Evolutionary conservation across 495 filamentous ascomycete genomes (phyloP).

Genomic region (Aspergillus saccharolyticus): DNA sequence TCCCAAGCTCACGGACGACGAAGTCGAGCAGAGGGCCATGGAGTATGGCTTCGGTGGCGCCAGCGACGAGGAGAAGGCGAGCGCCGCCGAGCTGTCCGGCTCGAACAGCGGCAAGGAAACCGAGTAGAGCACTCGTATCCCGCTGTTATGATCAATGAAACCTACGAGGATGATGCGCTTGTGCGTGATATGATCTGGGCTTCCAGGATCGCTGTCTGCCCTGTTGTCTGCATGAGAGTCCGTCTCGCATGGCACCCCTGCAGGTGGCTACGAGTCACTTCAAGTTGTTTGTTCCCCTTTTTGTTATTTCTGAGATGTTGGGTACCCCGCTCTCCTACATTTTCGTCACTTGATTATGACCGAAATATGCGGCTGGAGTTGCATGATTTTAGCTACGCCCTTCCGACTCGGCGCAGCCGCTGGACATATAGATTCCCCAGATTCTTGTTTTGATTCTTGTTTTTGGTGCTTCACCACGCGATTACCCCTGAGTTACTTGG

Average conservation of each 20-base stretch:
- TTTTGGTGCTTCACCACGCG: conserved; percentile 1
- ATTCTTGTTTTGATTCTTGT: conserved; percentile 4
- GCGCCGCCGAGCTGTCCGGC: conserved; percentile 8
- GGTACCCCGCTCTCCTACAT: neutral
- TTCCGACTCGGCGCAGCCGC: neutral
- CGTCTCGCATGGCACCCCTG: no score
- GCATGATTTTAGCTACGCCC: neutral
- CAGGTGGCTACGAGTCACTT: no score
- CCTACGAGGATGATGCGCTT: no score
- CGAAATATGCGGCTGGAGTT: neutral
- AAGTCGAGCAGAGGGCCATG: conserved; percentile 58
- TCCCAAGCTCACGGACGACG: conserved; percentile 56
- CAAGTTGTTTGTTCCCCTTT: neutral
- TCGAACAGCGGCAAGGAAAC: conserved; percentile 13
- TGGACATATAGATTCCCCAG: conserved; percentile 8
- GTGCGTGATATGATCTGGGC: no score
- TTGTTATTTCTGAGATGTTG: conserved; percentile 8
- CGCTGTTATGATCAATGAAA: neutral
- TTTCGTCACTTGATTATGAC: neutral
- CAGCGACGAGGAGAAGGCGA: conserved; percentile 29
- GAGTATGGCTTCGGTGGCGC: conserved; percentile 54
- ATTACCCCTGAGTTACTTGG: conserved; percentile 11
- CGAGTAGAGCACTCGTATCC: conserved; percentile 6
- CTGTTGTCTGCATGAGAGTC: no score
- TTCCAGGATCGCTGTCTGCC: no score